Evolutionary conservation across 148 eudicot species (phyloP), one percentile per base, ranked within the genome.

Genomic region (Euryodendron excelsum): DNA sequence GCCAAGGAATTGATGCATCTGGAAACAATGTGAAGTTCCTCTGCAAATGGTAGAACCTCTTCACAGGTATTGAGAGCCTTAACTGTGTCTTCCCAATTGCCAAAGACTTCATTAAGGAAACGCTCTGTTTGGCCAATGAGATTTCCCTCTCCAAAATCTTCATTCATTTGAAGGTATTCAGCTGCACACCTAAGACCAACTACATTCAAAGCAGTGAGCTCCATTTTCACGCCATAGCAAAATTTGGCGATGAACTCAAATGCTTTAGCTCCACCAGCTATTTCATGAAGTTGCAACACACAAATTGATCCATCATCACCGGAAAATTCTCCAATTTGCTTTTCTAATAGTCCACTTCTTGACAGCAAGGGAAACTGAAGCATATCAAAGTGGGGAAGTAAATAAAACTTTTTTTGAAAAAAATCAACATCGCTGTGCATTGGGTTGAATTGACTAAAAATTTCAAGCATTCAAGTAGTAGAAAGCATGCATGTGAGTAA

Each of bases 131-230:
- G 89, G 30, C 86, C 80, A 77, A 90, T 87, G 23, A 91, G 88
- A 66, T 91, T 91, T 45, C 88, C 96, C 18, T 90, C 96, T 1
- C 96, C 96, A 59, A 79, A 86, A 14, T 91, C 93, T 80, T 91
- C 96, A 15, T 80, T 83, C 96, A 91, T 91, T 45, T 90, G 84
- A 10, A 91, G 91, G 72, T 78, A 90, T 77, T 91, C 96, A 9
- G 84, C 87, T 30, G 96, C 96, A 83, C 96, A 91, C 63, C 96
- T 77, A 5, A 91, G 84, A 69, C 79, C 82, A 28, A 91, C 91
- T 45, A 91, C 83, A 73, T 91, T 90, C 20, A 75, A 59, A 48
- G 96, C 80, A 37, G 85, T 90, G 37, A 91, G 85, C 75, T 91
- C 96, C 41, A 91, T 80, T 52, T 90, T 91, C 62, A 91, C 84